A percentile compares a stretch with the other conserved stretches of the same genome.
Evolutionary conservation across 106 monocot species (phyloP).

Genomic region (Hemerocallis citrina): DNA sequence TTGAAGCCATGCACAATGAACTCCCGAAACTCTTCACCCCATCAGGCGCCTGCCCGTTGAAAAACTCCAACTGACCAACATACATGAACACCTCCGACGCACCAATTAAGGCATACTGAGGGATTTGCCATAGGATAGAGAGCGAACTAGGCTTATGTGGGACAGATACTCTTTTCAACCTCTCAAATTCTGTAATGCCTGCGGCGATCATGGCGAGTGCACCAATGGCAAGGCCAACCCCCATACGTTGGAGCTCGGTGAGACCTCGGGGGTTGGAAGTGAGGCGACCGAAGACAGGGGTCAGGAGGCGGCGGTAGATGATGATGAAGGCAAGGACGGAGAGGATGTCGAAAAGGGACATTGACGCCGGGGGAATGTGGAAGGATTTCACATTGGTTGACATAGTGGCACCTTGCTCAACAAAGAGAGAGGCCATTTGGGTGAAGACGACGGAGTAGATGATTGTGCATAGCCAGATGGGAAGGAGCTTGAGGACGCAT

Average conservation of each 20-base stretch:
- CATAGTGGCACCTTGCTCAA: conserved; percentile 69
- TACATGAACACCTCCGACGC: conserved; percentile 66
- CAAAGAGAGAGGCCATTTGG: conserved; percentile 77
- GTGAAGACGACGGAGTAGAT: conserved; percentile 84
- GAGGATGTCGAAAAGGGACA: conserved; percentile 59
- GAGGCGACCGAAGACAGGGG: conserved; percentile 13
- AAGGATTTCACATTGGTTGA: conserved; percentile 28
- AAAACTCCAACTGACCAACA: conserved; percentile 56
- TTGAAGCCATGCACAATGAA: conserved; percentile 62
- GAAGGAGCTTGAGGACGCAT: conserved; percentile 60
- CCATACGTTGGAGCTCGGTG: conserved; percentile 65
- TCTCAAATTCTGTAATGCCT: conserved; percentile 27
- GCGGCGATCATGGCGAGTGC: conserved; percentile 46
- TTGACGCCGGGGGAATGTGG: conserved; percentile 61
- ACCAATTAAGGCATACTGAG: conserved; percentile 55
- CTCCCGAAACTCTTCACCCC: conserved; percentile 69
- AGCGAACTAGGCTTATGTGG: conserved; percentile 25
- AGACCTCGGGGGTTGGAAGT: conserved; percentile 32
- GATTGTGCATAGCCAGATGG: conserved; percentile 79
- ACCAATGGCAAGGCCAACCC: conserved; percentile 43
- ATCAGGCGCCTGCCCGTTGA: conserved; percentile 54
- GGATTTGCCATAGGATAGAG: conserved; percentile 51
- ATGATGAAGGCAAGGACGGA: conserved; percentile 48
- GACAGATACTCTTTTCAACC: conserved; percentile 19
- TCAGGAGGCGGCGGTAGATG: conserved; percentile 33